Percentiles rank a stretch among this genome's conserved stretches.
Conservation (phyloP, 345 rosid species). For the Viola odorata region DNA sequence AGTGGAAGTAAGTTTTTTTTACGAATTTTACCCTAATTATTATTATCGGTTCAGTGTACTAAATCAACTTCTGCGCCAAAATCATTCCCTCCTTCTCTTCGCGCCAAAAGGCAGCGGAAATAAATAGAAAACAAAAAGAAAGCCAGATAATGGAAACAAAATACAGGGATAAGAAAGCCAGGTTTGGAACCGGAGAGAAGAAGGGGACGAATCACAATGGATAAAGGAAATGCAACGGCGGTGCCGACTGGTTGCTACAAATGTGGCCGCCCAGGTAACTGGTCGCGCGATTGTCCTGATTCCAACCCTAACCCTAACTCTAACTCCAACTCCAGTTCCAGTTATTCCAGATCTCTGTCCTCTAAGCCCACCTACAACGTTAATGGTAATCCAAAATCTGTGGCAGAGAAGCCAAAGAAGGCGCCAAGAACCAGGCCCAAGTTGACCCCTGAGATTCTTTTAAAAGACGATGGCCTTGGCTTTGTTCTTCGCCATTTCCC, state of each 20-base stretch:
- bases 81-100: slow-evolving; percentile 1
- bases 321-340: slow-evolving; percentile 7
- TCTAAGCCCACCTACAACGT: neutral
- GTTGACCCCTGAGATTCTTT: slow-evolving; percentile 72
- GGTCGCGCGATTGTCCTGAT: slow-evolving; percentile 87
- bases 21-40: too few relatives aligned
- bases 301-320: slow-evolving; percentile 17
- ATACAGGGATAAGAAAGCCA: neutral
- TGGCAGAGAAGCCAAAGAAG: slow-evolving; percentile 50
- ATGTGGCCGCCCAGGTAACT: slow-evolving; percentile 97
- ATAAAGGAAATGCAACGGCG: slow-evolving; percentile 19
- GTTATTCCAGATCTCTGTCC: slow-evolving; percentile 21
- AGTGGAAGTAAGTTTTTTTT: too few relatives aligned
- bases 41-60: too few relatives aligned
- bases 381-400: neutral
- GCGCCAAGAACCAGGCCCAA: slow-evolving; percentile 54
- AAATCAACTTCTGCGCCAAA: neutral
- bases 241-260: slow-evolving; percentile 90
- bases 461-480: slow-evolving; percentile 74
- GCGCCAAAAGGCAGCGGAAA: slow-evolving; percentile 7
- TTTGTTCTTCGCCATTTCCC: slow-evolving; percentile 86
- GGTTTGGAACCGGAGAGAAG: neutral
- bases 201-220: slow-evolving; percentile 30
- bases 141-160: neutral
- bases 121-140: neutral